Evolutionary conservation across 2,329 filamentous ascomycete genomes (phyloP), one percentile per base, ranked within the genome.

Genomic region (Lasiodiplodia theobromae): DNA sequence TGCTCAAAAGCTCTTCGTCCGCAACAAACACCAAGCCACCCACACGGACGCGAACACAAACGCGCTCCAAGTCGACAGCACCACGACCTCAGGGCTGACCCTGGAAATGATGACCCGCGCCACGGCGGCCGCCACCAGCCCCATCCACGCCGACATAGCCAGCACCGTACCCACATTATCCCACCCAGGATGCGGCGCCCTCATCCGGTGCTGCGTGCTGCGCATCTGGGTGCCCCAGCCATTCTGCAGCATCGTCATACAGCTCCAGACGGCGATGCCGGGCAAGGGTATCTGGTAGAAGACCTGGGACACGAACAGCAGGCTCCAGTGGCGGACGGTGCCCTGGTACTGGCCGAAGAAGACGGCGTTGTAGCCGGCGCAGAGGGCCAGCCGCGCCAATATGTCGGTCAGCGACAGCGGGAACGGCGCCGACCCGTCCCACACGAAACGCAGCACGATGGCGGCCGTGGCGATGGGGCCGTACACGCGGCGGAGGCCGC

Each of bases 171-270:
- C 57, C 6, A 60, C 11, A 12, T 60, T 60, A 2, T 31, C 57
- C 57, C 37, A 47, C 0, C 57, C 37, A 12, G 2, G 14, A 4
- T 31, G 38, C 57, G 23, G 23, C 23, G n/a, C 34, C 18, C 8
- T 14, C 54, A 16, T 25, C 34, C n/a, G 2, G 8, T 40, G n/a
- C 18, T 31, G 11, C 2, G 38, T 21, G 6, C 10, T 23, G 6
- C 78, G 72, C 77, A 79, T 79, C 6, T 74, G 71, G 0, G 77
- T 80, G 2, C 78, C 78, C 79, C 78, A 80, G 0, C 75, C 74
- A 16, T 77, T 75, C 23, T 78, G 73, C 14, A 78, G 71, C 4
- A 77, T 70, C 0, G 78, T 80, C 6, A 78, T 18, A 31, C 79
- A 68, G 34, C 75, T 76, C 78, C 78, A 80, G 14, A 76, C 70